phyloP scores from a whole-genome alignment of 768 basidiomycete genomes.

The Psilocybe tampanensis region DNA sequence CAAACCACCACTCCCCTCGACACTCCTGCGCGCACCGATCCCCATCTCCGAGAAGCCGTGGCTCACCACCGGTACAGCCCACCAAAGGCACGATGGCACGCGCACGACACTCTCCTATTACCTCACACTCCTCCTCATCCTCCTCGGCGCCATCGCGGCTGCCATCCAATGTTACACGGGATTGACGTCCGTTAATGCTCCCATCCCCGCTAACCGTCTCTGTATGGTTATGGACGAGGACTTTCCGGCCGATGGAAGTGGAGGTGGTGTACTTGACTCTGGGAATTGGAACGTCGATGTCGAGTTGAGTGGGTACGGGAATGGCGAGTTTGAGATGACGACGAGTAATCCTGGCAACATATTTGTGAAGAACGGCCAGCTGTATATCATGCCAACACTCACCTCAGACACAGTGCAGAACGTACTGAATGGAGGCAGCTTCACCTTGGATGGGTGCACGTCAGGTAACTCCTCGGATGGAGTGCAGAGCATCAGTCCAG shows the following conservation, averaged over 20 bases:
- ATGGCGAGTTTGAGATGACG: constrained; percentile 81
- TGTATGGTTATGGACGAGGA: constrained; percentile 76
- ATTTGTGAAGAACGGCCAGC: constrained; percentile 63
- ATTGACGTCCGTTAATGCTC: constrained; percentile 43
- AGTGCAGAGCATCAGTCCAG: not conserved
- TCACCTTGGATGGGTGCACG: constrained; percentile 72
- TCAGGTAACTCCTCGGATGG: constrained; percentile 25
- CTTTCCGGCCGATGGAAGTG: constrained; percentile 42
- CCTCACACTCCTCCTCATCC: constrained; percentile 54
- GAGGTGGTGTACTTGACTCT: constrained; percentile 33
- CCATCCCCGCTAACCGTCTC: constrained; percentile 40
- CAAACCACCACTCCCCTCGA: constrained; percentile 46
- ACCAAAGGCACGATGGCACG: constrained; percentile 36
- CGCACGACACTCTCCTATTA: constrained; percentile 32
- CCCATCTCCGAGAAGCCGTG: constrained; percentile 61
- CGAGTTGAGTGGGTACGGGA: constrained; percentile 78
- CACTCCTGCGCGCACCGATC: constrained; percentile 55
- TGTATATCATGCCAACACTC: constrained; percentile 84
- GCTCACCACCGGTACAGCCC: constrained; percentile 37
- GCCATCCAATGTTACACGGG: constrained; percentile 58
- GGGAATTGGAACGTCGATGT: constrained; percentile 70
- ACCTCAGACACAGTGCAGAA: constrained; percentile 60
- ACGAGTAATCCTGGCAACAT: constrained; percentile 62
- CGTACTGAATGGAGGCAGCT: constrained; percentile 60
- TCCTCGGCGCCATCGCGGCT: constrained; percentile 56